Evolutionary conservation across 176 grass and related monocot genomes (phyloP).

Genomic region (Thalia dealbata): DNA sequence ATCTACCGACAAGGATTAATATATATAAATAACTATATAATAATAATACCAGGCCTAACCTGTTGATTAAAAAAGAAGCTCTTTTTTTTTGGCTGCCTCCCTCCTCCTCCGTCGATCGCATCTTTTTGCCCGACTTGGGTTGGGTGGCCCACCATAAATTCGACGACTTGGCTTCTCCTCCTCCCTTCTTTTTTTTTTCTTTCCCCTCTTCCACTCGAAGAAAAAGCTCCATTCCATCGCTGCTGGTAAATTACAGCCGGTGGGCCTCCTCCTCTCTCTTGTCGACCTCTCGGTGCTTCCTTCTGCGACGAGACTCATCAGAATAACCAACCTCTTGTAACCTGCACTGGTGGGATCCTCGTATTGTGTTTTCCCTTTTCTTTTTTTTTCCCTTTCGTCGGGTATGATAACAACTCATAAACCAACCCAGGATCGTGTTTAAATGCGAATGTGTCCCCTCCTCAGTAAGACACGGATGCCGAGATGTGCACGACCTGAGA

Average conservation of each 20-base stretch:
- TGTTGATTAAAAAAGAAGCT: too few species aligned
- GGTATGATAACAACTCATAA: too few species aligned
- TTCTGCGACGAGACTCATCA: not conserved
- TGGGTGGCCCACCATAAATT: not conserved
- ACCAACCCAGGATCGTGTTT: too few species aligned
- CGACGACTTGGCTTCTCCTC: not conserved
- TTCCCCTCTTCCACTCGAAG: not conserved
- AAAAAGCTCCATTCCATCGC: not conserved
- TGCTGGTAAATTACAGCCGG: not conserved
- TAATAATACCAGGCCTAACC: not conserved
- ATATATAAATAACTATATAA: not conserved
- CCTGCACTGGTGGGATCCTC: too few species aligned
- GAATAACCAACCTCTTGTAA: too few species aligned
- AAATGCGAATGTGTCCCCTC: too few species aligned
- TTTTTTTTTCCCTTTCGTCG: too few species aligned
- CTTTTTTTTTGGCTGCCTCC: too few species aligned
- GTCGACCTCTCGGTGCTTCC: not conserved
- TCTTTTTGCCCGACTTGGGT: not conserved
- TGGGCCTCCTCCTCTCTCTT: not conserved
- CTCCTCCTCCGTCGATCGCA: not conserved
- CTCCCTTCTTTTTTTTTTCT: not conserved
- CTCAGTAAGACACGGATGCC: too few species aligned
- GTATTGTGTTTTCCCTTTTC: too few species aligned
- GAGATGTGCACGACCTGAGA: too few species aligned
- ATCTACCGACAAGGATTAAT: not conserved